Conservation (phyloP, 305 asterid genomes). For the Fraxinus platypoda region DNA sequence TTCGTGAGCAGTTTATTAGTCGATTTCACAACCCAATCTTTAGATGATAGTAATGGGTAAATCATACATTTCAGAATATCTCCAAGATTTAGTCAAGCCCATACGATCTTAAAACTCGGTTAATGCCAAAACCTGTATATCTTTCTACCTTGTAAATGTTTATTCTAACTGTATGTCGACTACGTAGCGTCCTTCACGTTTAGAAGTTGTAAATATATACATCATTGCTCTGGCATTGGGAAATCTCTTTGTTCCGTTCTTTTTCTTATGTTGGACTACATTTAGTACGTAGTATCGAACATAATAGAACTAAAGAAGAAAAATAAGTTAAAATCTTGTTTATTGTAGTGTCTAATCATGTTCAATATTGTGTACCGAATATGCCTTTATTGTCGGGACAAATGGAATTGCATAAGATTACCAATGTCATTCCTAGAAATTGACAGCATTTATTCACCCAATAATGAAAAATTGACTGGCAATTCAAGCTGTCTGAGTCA, state of each 20-base stretch:
- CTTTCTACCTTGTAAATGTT: constrained; percentile 21
- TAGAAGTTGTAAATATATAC: constrained; percentile 24
- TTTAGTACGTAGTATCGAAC: neutral
- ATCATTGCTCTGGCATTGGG: neutral
- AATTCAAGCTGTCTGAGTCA: neutral
- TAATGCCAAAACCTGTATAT: constrained; percentile 21
- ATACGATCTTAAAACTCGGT: neutral
- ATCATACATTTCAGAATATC: constrained; percentile 18
- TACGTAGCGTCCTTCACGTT: neutral
- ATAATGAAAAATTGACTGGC: neutral
- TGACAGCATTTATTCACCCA: neutral
- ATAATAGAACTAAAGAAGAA: neutral
- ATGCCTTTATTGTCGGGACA: neutral
- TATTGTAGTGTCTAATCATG: neutral
- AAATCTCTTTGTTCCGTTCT: neutral
- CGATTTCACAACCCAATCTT: neutral
- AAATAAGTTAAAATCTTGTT: neutral
- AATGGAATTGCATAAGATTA: neutral
- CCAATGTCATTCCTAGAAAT: neutral
- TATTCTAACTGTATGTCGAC: constrained; percentile 17
- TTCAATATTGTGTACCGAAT: neutral
- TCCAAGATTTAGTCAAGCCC: constrained; percentile 14
- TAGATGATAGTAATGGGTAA: constrained; percentile 23
- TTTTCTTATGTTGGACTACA: neutral
- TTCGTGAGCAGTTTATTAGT: constrained; percentile 28